A percentile compares a stretch with the other conserved stretches of the same genome.
Evolutionary conservation across 805 yeast genomes (phyloP).

Genomic region (Nakazawaea wickerhamii): DNA sequence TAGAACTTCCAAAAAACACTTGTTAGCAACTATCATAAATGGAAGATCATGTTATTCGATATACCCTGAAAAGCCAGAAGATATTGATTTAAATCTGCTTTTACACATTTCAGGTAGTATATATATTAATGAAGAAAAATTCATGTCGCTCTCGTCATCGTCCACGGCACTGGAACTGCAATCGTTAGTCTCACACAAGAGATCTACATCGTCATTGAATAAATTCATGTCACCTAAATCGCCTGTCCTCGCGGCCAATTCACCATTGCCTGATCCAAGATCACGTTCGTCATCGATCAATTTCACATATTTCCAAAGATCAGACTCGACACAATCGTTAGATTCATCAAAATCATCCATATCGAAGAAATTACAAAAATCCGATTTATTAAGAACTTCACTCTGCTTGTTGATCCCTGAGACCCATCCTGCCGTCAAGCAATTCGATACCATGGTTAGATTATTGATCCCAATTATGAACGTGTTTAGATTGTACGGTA

Average conservation of each 20-base stretch:
- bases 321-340: slow-evolving; percentile 20
- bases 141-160: slow-evolving; percentile 24
- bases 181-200: slow-evolving; percentile 20
- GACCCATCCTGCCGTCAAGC: slow-evolving; percentile 65
- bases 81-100: slow-evolving; percentile 53
- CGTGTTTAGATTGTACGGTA: slow-evolving; percentile 65
- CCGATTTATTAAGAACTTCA: slow-evolving; percentile 21
- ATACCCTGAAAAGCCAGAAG: slow-evolving; percentile 51
- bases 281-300: slow-evolving; percentile 12
- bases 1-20: slow-evolving; percentile 42
- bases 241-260: background rate
- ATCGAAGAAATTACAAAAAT: slow-evolving; percentile 17
- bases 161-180: background rate
- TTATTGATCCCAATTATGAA: slow-evolving; percentile 65
- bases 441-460: slow-evolving; percentile 69
- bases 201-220: slow-evolving; percentile 23
- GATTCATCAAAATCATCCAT: slow-evolving; percentile 21
- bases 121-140: slow-evolving; percentile 34
- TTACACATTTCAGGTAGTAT: slow-evolving; percentile 53
- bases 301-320: slow-evolving; percentile 6
- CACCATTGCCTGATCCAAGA: background rate
- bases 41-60: slow-evolving; percentile 46
- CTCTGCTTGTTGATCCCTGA: slow-evolving; percentile 50
- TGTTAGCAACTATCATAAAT: slow-evolving; percentile 43
- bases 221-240: slow-evolving; percentile 13